phyloP scores from a whole-genome alignment of 768 basidiomycete genomes.

The Leccinellum albellum region DNA sequence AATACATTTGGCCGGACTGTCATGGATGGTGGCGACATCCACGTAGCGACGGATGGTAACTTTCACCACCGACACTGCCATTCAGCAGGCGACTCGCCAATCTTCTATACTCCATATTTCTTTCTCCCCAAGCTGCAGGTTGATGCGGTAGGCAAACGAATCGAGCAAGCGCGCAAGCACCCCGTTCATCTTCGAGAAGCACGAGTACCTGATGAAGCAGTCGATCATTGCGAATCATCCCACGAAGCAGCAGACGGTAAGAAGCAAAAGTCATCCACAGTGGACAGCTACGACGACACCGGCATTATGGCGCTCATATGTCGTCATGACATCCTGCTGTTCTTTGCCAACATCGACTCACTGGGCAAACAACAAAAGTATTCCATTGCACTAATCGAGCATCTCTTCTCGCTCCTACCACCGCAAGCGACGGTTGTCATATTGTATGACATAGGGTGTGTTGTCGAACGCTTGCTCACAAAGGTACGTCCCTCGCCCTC shows the following conservation, averaged over 20 bases:
- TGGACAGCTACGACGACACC: too few relatives aligned
- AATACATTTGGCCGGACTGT: slow-evolving; percentile 8
- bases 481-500: background rate
- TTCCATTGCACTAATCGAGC: slow-evolving; percentile 23
- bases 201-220: background rate
- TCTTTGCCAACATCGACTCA: background rate
- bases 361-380: slow-evolving; percentile 7
- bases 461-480: background rate
- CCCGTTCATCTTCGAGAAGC: background rate
- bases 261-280: background rate
- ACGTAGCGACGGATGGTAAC: slow-evolving; percentile 21
- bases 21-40: slow-evolving; percentile 32
- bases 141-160: background rate
- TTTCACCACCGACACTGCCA: background rate
- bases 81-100: background rate
- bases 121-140: slow-evolving; percentile 21
- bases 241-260: background rate
- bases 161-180: background rate
- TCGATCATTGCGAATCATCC: background rate
- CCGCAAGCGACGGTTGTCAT: slow-evolving; percentile 25
- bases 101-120: background rate
- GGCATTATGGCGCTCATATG: background rate
- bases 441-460: slow-evolving; percentile 33
- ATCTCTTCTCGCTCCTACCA: slow-evolving; percentile 31
- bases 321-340: background rate